Conservation (phyloP, 2,329 filamentous ascomycete genomes). For the Metarhizium guizhouense region DNA sequence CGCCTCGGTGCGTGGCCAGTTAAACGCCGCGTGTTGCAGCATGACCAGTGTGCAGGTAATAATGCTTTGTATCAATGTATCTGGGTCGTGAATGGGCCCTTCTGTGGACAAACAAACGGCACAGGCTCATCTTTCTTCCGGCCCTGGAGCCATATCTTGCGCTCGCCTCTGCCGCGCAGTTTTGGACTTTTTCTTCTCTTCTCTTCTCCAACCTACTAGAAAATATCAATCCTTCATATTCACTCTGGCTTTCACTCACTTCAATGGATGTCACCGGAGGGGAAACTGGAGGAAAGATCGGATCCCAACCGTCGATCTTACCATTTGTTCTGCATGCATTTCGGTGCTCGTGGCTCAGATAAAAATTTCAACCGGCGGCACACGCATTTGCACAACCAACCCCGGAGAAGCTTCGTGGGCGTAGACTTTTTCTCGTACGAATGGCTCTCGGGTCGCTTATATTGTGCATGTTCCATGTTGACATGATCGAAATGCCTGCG, state of each 20-base stretch:
- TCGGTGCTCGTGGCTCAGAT: slow-evolving; percentile 24
- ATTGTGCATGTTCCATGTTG: too few species aligned
- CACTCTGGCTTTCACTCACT: slow-evolving; percentile 52
- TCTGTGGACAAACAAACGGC: background rate
- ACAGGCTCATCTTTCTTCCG: slow-evolving; percentile 20
- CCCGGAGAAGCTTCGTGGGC: background rate
- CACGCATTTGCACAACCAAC: slow-evolving; percentile 13
- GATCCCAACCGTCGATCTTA: slow-evolving; percentile 36
- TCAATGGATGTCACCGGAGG: slow-evolving; percentile 50
- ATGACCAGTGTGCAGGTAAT: too few species aligned
- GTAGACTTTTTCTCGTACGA: background rate
- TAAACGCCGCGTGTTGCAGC: too few species aligned
- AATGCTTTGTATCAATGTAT: too few species aligned
- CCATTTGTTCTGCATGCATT: slow-evolving; percentile 33
- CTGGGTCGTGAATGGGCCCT: background rate
- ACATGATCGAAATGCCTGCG: too few species aligned
- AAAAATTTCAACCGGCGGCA: slow-evolving; percentile 25
- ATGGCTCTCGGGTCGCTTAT: too few species aligned
- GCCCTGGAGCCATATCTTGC: slow-evolving; percentile 3
- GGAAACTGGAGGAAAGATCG: slow-evolving; percentile 63
- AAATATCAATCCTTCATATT: slow-evolving; percentile 51
- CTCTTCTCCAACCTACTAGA: slow-evolving; percentile 33
- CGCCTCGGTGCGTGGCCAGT: background rate
- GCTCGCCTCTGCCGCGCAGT: background rate
- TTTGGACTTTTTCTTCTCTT: slow-evolving; percentile 12